phyloP scores from a whole-genome alignment of 2,329 filamentous ascomycete species.

The Arthrobotrys sphaeroides region DNA sequence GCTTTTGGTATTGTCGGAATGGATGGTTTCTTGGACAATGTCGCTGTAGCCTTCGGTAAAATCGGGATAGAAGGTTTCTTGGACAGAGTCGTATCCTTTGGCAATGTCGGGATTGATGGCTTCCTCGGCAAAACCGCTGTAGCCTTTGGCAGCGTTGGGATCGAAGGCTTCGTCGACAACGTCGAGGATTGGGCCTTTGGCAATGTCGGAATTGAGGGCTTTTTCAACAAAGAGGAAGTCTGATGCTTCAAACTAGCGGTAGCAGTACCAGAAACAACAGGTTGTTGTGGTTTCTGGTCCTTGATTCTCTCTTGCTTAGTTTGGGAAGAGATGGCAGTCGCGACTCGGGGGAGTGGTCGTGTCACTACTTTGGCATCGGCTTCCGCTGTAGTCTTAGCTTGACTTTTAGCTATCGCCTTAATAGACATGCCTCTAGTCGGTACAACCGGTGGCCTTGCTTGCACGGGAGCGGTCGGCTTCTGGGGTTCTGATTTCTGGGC shows the following conservation, averaged over 20 bases:
- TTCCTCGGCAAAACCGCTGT: neutral
- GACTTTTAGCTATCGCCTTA: neutral
- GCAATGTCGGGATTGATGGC: neutral
- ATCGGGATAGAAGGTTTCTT: neutral
- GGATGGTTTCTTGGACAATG: neutral
- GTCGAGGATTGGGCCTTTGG: neutral
- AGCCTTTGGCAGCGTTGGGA: neutral
- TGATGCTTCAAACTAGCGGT: neutral
- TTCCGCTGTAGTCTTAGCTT: neutral
- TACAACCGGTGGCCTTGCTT: neutral
- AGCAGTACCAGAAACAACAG: neutral
- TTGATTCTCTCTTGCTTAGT: neutral
- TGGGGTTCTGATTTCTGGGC: neutral
- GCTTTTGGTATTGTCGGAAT: neutral
- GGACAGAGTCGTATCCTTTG: neutral
- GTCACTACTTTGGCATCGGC: neutral
- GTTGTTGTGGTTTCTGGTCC: neutral
- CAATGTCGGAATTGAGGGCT: neutral
- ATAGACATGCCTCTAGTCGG: neutral
- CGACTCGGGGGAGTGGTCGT: neutral
- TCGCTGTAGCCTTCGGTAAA: neutral
- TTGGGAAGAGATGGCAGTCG: neutral
- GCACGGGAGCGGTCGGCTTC: neutral
- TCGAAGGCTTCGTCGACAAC: neutral
- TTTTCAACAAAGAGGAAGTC: neutral